Evolutionary conservation across 139 green algal genomes (phyloP).

Genomic region (Desmodesmus armatus): DNA sequence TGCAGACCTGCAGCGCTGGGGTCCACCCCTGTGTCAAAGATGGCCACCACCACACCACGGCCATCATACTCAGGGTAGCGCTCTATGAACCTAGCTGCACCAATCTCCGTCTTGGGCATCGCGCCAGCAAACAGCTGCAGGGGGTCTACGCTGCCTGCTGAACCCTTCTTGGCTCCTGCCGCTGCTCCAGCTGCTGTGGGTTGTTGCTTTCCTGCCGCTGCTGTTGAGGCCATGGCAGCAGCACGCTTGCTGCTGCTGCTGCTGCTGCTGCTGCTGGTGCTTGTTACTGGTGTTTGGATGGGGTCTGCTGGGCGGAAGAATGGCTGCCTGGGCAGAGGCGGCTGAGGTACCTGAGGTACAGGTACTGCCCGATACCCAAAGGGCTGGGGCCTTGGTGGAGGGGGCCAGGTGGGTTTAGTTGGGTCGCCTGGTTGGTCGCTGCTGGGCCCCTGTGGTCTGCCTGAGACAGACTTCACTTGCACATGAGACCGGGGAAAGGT

Average conservation of each 20-base stretch:
- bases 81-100: slow-evolving; percentile 54
- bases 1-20: slow-evolving; percentile 81
- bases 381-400: no score
- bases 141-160: no score
- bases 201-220: slow-evolving; percentile 4
- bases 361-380: no score
- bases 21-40: slow-evolving; percentile 87
- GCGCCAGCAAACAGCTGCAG: slow-evolving; percentile 55
- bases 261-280: slow-evolving; percentile 17
- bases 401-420: no score
- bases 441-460: no score
- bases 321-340: neutral
- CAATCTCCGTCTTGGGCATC: slow-evolving; percentile 90
- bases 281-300: neutral
- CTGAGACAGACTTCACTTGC: no score
- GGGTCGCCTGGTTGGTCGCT: no score
- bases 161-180: neutral
- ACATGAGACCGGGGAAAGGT: no score
- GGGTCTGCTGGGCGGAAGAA: neutral
- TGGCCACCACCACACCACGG: slow-evolving; percentile 81
- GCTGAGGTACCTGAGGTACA: no score
- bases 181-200: neutral
- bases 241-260: neutral
- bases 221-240: neutral
- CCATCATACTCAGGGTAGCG: slow-evolving; percentile 84